Percentiles rank a stretch among this genome's conserved stretches.
Conservation (phyloP, 495 filamentous ascomycete genomes). For the Penicillium fimorum region DNA sequence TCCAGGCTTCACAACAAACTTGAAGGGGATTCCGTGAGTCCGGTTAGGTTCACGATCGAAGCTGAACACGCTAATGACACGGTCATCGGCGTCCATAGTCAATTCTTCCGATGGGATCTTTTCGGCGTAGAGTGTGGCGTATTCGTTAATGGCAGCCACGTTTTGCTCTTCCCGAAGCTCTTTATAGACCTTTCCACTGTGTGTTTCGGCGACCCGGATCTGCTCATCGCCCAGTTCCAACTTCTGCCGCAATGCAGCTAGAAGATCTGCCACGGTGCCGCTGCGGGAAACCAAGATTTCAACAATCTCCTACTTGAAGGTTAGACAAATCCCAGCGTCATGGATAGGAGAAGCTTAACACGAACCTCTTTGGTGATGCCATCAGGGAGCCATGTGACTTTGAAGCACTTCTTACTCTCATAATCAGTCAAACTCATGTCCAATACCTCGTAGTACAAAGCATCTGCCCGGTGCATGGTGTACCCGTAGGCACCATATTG, state of each 20-base stretch:
- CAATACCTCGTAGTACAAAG: slow-evolving; percentile 85
- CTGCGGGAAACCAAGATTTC: slow-evolving; percentile 84
- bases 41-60: slow-evolving; percentile 85
- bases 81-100: slow-evolving; percentile 55
- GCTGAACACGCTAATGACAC: slow-evolving; percentile 76
- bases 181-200: slow-evolving; percentile 75
- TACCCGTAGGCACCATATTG: slow-evolving; percentile 61
- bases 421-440: slow-evolving; percentile 91
- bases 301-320: slow-evolving; percentile 56
- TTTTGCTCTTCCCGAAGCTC: slow-evolving; percentile 61
- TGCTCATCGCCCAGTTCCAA: slow-evolving; percentile 71
- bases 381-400: slow-evolving; percentile 80
- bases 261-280: slow-evolving; percentile 72
- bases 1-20: slow-evolving; percentile 79
- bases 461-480: slow-evolving; percentile 67
- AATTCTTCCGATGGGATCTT: slow-evolving; percentile 76
- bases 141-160: slow-evolving; percentile 80
- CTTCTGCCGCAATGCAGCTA: slow-evolving; percentile 74
- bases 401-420: slow-evolving; percentile 83
- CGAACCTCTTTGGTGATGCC: slow-evolving; percentile 85
- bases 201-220: slow-evolving; percentile 72
- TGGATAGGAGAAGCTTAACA: slow-evolving; percentile 4
- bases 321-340: slow-evolving; percentile 18
- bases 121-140: slow-evolving; percentile 75
- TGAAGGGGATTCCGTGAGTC: slow-evolving; percentile 82